Evolutionary conservation across 768 basidiomycete genomes (phyloP).

Genomic region (Pholiota microspora): DNA sequence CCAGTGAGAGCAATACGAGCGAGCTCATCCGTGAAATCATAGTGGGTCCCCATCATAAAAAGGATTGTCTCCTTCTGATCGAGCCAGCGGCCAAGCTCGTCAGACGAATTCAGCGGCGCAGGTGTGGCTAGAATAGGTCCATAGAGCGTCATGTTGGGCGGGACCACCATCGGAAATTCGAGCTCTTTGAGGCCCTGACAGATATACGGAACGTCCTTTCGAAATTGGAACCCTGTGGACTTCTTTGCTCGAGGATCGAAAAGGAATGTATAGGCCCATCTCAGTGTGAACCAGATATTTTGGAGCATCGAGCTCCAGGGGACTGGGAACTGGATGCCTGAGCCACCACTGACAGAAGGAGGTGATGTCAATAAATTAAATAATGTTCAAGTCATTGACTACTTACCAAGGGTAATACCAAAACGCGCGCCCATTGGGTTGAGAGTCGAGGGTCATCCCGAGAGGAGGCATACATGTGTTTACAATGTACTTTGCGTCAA

Average conservation of each 20-base stretch:
- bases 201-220: conserved; percentile 1
- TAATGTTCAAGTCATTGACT: too few species aligned
- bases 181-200: conserved; percentile 1
- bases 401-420: conserved; percentile 1
- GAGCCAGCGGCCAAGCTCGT: background rate
- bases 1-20: background rate
- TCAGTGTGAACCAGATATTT: background rate
- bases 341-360: background rate
- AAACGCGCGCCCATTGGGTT: background rate
- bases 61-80: background rate
- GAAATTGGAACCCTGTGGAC: background rate
- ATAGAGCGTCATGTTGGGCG: conserved; percentile 2
- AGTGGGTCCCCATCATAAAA: conserved; percentile 1
- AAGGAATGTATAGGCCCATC: background rate
- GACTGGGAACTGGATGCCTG: background rate
- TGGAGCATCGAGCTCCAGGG: background rate
- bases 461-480: conserved; percentile 3
- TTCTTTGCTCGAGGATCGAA: background rate
- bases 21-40: background rate
- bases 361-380: background rate
- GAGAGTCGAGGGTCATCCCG: conserved; percentile 2
- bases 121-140: background rate
- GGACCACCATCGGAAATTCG: conserved; percentile 1
- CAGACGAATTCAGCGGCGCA: background rate
- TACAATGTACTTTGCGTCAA: conserved; percentile 1